phyloP scores from a whole-genome alignment of 768 basidiomycete genomes.

The Roridomyces roridus region DNA sequence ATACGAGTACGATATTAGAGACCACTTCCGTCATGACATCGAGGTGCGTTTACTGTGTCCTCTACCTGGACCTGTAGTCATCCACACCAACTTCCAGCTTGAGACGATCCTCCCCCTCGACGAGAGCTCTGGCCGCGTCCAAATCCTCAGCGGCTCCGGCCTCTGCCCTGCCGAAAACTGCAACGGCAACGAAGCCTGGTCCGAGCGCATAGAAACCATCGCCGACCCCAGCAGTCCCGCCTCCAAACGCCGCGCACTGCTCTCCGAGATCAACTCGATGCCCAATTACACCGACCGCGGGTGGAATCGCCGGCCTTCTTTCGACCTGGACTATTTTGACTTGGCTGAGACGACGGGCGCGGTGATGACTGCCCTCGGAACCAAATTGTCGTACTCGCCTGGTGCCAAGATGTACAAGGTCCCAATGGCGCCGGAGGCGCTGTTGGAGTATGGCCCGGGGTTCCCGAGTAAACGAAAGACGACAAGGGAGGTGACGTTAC shows the following conservation, averaged over 20 bases:
- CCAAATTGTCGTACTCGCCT: conserved; percentile 25
- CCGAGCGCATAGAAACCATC: conserved; percentile 23
- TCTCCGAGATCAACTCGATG: conserved; percentile 24
- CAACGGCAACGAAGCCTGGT: conserved; percentile 24
- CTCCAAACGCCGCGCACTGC: conserved; percentile 27
- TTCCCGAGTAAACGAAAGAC: conserved; percentile 16
- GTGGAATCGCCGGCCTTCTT: conserved; percentile 19
- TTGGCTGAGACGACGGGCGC: conserved; percentile 22
- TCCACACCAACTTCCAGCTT: conserved; percentile 6
- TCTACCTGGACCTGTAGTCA: too few relatives aligned
- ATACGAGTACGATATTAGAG: conserved; percentile 33
- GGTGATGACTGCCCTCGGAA: conserved; percentile 26
- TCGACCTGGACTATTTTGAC: conserved; percentile 30
- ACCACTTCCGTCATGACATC: conserved; percentile 32
- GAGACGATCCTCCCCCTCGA: conserved; percentile 29
- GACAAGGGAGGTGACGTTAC: conserved; percentile 19
- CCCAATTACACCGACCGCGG: conserved; percentile 29
- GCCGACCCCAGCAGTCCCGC: conserved; percentile 16
- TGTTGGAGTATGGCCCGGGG: conserved; percentile 1
- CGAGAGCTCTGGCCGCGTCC: conserved; percentile 28
- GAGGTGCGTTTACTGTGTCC: conserved; percentile 21
- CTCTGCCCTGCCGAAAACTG: conserved; percentile 33
- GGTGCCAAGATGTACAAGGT: conserved; percentile 29
- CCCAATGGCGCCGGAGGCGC: conserved; percentile 22
- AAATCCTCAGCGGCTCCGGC: conserved; percentile 30